Base-by-base conservation (phyloP, 257 asterid species). In the Nicotiana knightiana region DNA sequence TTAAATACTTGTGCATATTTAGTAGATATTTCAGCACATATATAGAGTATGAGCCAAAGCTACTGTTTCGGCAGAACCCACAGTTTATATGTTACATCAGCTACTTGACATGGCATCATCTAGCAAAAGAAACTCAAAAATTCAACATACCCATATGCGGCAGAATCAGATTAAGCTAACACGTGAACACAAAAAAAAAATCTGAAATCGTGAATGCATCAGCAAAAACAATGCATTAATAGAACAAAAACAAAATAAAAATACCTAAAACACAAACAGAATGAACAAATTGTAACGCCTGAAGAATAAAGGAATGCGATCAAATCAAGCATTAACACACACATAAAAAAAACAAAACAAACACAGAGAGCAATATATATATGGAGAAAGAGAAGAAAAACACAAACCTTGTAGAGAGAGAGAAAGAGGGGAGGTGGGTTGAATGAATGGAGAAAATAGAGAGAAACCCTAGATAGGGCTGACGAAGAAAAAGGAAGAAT, bases 381-480 rank as follows among this genome's bases (percentile, higher is more conserved):
- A 10, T 4, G 33, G 33, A 62, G 26, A 37, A 33, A 35, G 43
- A 18, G 73, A 66, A 66, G 75, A 28, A 37, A 43, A 67, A 67
- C 10, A 11, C 2, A 43, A 39, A 39, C 58, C 58, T 70, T 21
- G 21, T 2, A 10, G 15, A 48, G 78, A 43, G 76, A 67, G 76
- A 67, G 28, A 17, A 55, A 16, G 17, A 2, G 21, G 21, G 10
- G 10, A 7, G 10, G 43, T 65, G 5, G 73, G 73, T 8, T 43
- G 48, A 43, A 43, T 32, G 73, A 65, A 65, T 65, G 46, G 24
- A 65, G 53, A 67, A 17, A 67, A 43, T 8, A 43, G n/a, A 10
- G 76, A 67, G 55, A 70, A 70, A 70, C 78, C 78, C 78, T 70
- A 43, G 48, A 53, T 53, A 53, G 59, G 35, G 33, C 35, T 70